Evolutionary conservation across 768 basidiomycete species (phyloP), one percentile per base, ranked within the genome.

Genomic region (Gymnopilus dilepis): DNA sequence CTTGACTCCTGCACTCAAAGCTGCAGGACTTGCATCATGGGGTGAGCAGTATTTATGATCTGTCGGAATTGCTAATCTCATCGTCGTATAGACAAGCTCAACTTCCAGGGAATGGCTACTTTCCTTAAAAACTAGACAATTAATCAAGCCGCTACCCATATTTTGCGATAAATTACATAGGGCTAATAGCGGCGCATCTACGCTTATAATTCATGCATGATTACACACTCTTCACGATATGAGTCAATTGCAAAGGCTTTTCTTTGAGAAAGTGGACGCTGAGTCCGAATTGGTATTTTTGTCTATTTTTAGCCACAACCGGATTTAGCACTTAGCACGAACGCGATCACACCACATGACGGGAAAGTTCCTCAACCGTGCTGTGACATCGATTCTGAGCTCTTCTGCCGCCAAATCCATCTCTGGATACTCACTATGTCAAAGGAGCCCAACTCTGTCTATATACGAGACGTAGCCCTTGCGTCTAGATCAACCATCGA

Each of bases 41-140:
- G 22, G 52, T 54, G 21, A 37, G 52, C 22, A 21, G 3, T 31
- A 7, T 40, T 22, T 3, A 13, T 13, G 24, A 6, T 13, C 38
- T 26, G 6, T 3, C 19, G 3, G 48, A 21, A 15, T 19, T 17
- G 11, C 31, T 52, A 26, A 54, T 5, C 1, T 3, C 1, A 12
- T 12, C 40, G 34, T 4, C 26, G 21, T 38, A 21, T 11, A 37
- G 21, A 54, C 34, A 54, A 40, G 11, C 24, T 40, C 21, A 54
- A 54, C 22, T 38, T 54, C 38, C 52, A 54, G 24, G 52, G 52
- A 38, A 54, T 54, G 52, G 52, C 52, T 6, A 54, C 34, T 11
- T 54, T 17, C 52, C 24, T 38, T 40, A 33, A 21, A 40, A 12
- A 31, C 3, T 50, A 50, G 17, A 12, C 15, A 8, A n/a, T n/a